Conservation (phyloP, 768 basidiomycete genomes). For the Lepiota venenata region DNA sequence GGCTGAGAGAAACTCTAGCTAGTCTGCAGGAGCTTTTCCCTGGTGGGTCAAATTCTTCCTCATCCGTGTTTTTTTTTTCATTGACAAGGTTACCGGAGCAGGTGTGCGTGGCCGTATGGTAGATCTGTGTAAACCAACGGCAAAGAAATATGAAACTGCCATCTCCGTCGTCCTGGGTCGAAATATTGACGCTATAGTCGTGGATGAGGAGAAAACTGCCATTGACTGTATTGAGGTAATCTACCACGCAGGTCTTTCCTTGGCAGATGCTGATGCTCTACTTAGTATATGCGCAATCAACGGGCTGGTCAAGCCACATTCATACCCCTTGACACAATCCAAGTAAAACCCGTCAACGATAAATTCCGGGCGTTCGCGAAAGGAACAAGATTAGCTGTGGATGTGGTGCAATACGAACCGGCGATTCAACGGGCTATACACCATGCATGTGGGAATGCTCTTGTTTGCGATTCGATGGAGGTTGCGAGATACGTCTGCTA, state of each 20-base stretch:
- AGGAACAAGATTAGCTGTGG: constrained; percentile 81
- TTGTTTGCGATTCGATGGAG: constrained; percentile 96
- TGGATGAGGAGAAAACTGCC: constrained; percentile 95
- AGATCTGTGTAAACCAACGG: constrained; percentile 93
- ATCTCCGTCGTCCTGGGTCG: constrained; percentile 91
- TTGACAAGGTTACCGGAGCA: constrained; percentile 21
- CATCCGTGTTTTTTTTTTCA: not conserved
- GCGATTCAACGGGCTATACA: constrained; percentile 93
- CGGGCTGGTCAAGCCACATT: constrained; percentile 96
- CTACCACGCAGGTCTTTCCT: not conserved
- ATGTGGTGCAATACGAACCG: constrained; percentile 80
- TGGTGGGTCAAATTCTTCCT: constrained; percentile 42
- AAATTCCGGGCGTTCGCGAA: constrained; percentile 91
- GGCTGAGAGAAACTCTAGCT: constrained; percentile 81
- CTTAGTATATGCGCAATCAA: constrained; percentile 90
- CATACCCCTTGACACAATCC: constrained; percentile 97
- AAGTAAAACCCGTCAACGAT: constrained; percentile 91
- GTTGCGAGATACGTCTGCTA: constrained; percentile 89
- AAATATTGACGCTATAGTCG: constrained; percentile 93
- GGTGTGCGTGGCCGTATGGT: constrained; percentile 91
- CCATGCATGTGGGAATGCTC: constrained; percentile 91
- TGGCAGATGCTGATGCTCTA: not conserved
- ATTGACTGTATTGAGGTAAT: constrained; percentile 91
- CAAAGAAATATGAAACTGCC: constrained; percentile 88
- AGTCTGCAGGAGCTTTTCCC: constrained; percentile 89